Evolutionary conservation across 768 basidiomycete species (phyloP).

Genomic region (Amanita inopinata): DNA sequence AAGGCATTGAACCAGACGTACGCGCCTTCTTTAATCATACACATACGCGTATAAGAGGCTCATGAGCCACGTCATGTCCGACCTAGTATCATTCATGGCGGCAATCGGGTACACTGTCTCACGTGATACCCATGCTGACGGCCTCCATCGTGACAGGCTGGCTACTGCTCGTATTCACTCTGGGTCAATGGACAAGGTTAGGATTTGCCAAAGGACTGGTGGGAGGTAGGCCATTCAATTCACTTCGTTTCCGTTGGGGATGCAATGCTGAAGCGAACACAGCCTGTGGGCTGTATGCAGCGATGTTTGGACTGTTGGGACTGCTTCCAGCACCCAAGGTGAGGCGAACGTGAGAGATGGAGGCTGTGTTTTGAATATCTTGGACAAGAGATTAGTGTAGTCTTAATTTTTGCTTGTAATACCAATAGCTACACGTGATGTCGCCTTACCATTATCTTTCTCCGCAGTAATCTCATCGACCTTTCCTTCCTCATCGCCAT

Average conservation of each 20-base stretch:
- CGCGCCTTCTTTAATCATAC: constrained; percentile 18
- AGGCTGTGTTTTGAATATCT: neutral
- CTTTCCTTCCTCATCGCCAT: no score
- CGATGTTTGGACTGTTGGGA: constrained; percentile 67
- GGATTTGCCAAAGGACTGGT: constrained; percentile 57
- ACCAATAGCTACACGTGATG: constrained; percentile 6
- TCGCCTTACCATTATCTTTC: neutral
- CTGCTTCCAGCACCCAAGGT: constrained; percentile 57
- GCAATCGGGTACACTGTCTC: constrained; percentile 57
- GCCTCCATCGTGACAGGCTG: constrained; percentile 62
- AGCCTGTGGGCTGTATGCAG: constrained; percentile 65
- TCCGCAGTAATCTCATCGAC: constrained; percentile 2
- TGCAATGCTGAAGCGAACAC: constrained; percentile 6
- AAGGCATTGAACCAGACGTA: constrained; percentile 63
- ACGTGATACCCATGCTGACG: constrained; percentile 62
- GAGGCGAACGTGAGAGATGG: constrained; percentile 17
- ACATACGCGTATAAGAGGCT: neutral
- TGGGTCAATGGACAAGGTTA: constrained; percentile 58
- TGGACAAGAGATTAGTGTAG: neutral
- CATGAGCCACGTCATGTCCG: no score
- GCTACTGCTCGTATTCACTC: constrained; percentile 47
- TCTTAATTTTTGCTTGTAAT: neutral
- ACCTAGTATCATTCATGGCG: constrained; percentile 77
- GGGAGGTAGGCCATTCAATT: constrained; percentile 37
- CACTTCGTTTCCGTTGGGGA: neutral